Evolutionary conservation across 2,329 filamentous ascomycete genomes (phyloP).

Genomic region (Metarhizium album): DNA sequence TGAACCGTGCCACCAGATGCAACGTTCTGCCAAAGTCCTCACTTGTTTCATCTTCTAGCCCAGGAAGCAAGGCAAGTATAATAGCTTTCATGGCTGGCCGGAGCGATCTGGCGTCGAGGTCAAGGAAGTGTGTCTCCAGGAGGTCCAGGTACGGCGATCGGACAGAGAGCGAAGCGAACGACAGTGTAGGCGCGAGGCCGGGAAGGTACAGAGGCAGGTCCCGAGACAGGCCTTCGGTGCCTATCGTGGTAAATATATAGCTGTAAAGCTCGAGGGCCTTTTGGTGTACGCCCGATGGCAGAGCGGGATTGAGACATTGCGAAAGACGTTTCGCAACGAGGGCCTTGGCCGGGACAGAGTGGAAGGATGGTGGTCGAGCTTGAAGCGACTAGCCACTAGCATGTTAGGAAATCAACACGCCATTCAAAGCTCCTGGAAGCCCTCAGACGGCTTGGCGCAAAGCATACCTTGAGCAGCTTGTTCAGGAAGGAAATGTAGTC

Average conservation of each 20-base stretch:
- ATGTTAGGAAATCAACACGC: constrained; percentile 2
- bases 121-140: constrained; percentile 69
- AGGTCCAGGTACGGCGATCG: constrained; percentile 77
- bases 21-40: constrained; percentile 92
- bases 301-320: constrained; percentile 85
- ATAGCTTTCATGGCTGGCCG: constrained; percentile 85
- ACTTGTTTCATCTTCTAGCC: constrained; percentile 89
- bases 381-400: constrained; percentile 60
- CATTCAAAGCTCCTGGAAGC: not conserved
- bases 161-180: constrained; percentile 88
- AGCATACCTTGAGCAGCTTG: constrained; percentile 69
- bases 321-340: constrained; percentile 82
- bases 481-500: constrained; percentile 98
- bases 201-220: constrained; percentile 85
- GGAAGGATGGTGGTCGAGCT: constrained; percentile 62
- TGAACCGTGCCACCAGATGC: constrained; percentile 67
- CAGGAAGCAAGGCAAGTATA: constrained; percentile 79
- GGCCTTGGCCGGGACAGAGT: constrained; percentile 68
- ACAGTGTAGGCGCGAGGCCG: constrained; percentile 77
- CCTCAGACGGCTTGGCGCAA: not conserved
- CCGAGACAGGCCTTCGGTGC: constrained; percentile 64
- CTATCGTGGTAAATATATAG: constrained; percentile 79
- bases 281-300: constrained; percentile 95
- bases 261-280: constrained; percentile 91
- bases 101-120: constrained; percentile 58